Evolutionary conservation across 306 rosid species (phyloP).

Genomic region (Styphnolobium japonicum): DNA sequence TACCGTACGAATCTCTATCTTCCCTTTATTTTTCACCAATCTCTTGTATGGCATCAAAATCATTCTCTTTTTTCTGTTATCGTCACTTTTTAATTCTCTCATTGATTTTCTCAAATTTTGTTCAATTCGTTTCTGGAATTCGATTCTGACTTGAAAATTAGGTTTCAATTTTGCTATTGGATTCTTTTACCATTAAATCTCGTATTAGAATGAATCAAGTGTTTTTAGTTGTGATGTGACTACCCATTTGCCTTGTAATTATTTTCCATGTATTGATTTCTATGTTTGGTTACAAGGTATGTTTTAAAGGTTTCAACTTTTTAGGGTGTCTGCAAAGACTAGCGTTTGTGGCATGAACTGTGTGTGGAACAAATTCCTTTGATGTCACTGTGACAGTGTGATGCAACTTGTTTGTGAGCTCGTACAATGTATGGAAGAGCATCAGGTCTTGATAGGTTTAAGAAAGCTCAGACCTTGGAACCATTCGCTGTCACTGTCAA

Average conservation of each 20-base stretch:
- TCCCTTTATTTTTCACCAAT: background rate
- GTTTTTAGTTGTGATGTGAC: background rate
- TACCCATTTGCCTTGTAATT: background rate
- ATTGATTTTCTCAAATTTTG: too few species aligned
- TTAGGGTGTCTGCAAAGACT: conserved; percentile 24
- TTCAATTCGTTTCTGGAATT: background rate
- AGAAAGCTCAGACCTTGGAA: conserved; percentile 88
- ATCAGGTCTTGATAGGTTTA: conserved; percentile 88
- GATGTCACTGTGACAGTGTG: conserved; percentile 26
- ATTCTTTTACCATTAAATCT: background rate
- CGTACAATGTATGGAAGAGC: conserved; percentile 84
- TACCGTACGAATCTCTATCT: conserved; percentile 33
- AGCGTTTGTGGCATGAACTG: conserved; percentile 16
- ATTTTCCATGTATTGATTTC: conserved; percentile 7
- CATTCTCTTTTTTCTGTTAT: too few species aligned
- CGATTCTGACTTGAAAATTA: background rate
- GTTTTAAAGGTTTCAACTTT: background rate
- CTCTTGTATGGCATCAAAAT: background rate
- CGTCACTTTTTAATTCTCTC: background rate
- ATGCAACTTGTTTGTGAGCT: conserved; percentile 38
- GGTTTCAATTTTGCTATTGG: conserved; percentile 10
- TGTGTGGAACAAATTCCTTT: background rate
- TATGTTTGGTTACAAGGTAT: background rate
- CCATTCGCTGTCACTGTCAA: conserved; percentile 65
- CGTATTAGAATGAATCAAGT: background rate